phyloP scores from a whole-genome alignment of 1,284 basidiomycete species.

The Mycena citricolor region DNA sequence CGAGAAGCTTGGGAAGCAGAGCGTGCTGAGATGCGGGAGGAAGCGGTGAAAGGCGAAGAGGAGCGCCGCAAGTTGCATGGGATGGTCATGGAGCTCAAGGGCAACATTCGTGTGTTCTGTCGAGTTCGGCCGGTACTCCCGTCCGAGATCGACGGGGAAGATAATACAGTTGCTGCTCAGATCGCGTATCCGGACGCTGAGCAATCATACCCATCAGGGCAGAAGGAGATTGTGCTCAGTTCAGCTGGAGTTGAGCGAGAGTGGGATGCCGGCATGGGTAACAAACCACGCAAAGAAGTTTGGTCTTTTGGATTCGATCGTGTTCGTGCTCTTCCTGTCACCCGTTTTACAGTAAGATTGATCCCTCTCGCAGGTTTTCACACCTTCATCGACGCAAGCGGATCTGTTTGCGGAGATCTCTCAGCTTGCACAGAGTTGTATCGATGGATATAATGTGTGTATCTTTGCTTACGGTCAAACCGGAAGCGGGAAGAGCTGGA shows the following conservation, averaged over 20 bases:
- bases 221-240: constrained; percentile 77
- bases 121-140: constrained; percentile 80
- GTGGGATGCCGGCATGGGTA: constrained; percentile 77
- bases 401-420: constrained; percentile 94
- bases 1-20: constrained; percentile 52
- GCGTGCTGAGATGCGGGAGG: constrained; percentile 60
- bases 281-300: constrained; percentile 58
- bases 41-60: constrained; percentile 70
- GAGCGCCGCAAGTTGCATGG: constrained; percentile 87
- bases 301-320: constrained; percentile 86
- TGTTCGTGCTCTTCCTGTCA: constrained; percentile 40
- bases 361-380: constrained; percentile 75
- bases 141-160: constrained; percentile 54
- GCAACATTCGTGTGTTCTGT: constrained; percentile 93
- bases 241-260: constrained; percentile 62
- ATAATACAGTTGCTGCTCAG: constrained; percentile 47
- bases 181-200: constrained; percentile 69
- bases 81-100: constrained; percentile 92
- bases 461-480: constrained; percentile 96
- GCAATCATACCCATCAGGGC: constrained; percentile 40
- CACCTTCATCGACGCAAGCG: constrained; percentile 75
- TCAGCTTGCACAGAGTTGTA: constrained; percentile 86
- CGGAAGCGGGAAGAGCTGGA: constrained; percentile 73
- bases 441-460: constrained; percentile 93
- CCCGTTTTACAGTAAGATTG: constrained; percentile 4